Conservation (phyloP, 2,329 filamentous ascomycete species). For the Emmonsiellopsis sp. region DNA sequence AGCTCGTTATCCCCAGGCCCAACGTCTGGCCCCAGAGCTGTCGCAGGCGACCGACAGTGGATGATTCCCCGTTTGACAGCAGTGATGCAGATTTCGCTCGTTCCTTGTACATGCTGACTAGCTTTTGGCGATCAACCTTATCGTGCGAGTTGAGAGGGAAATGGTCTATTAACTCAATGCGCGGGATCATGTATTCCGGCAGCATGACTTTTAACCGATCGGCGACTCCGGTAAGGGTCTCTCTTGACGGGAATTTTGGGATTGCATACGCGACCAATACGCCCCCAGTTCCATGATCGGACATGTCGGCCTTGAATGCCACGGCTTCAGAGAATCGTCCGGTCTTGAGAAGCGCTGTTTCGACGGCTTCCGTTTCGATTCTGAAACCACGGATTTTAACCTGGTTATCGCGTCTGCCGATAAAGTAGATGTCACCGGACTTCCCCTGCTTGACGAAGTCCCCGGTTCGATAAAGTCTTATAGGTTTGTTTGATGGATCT, state of each 20-base stretch:
- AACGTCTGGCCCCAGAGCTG: conserved; percentile 7
- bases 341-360: conserved; percentile 44
- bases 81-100: neutral
- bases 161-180: conserved; percentile 55
- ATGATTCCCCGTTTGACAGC: neutral
- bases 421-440: conserved; percentile 57
- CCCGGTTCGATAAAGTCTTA: conserved; percentile 70
- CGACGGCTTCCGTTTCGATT: conserved; percentile 81
- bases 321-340: conserved; percentile 12
- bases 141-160: conserved; percentile 64
- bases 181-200: conserved; percentile 61
- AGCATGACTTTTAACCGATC: conserved; percentile 53
- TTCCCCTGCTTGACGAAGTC: conserved; percentile 61
- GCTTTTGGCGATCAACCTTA: conserved; percentile 43
- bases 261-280: conserved; percentile 15
- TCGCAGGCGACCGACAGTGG: conserved; percentile 1
- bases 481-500: conserved; percentile 58
- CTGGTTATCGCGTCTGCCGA: conserved; percentile 68
- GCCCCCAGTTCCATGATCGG: conserved; percentile 8
- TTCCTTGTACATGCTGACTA: conserved; percentile 8
- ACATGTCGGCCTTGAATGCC: conserved; percentile 9
- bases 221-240: conserved; percentile 37
- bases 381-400: conserved; percentile 87
- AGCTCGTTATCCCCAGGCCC: neutral
- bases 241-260: conserved; percentile 40